Base-by-base conservation (phyloP, 495 filamentous ascomycete species). In the Hyaloscypha finlandica region DNA sequence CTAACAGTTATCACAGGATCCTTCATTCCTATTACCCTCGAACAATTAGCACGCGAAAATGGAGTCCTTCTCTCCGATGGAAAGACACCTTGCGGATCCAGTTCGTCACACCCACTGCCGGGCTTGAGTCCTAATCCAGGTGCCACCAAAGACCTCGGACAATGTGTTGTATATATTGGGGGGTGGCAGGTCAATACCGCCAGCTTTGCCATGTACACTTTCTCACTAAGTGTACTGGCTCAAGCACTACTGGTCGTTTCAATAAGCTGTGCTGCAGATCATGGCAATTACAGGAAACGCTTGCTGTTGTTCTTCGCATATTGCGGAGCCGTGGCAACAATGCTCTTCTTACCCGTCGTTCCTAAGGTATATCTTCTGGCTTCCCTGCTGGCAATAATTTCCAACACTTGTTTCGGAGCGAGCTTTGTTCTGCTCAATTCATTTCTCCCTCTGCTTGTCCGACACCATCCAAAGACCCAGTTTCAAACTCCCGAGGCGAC, bases 151-250 rank as follows among this genome's bases (percentile, higher is more conserved):
- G 65, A 71, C 63, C 32, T 57, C 45, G 84, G 85, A 32, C 93
- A 96, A 73, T 99, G 95, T 72, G 81, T 98, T 59, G 84, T 98
- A 71, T 86, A 88, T 64, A 77, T 99, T 9, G 77, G 96, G 54
- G 95, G 95, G 6, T 77, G 86, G 62, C 90, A 97, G 70, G 88
- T 99, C 74, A 97, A 97, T 78, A 97, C 95, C 11, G 94, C 95
- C 20, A 96, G 92, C 79, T 97, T 97, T 77, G 95, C 96, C 65
- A 93, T 99, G 90, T 99, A 98, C 79, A 97, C 92, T 5, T 98
- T 98, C 77, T 96, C 92, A 57, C 77, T 97, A 66, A 95, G 91
- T 77, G 95, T 99, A 2, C 75, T 97, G 9, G 73, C 97, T 37
- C 95, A 99, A 77, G 88, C 93, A 9, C 77, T 97, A 25, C 77